Base-by-base conservation (phyloP, 352 stramenopile species). In the Phytophthora tubulina region DNA sequence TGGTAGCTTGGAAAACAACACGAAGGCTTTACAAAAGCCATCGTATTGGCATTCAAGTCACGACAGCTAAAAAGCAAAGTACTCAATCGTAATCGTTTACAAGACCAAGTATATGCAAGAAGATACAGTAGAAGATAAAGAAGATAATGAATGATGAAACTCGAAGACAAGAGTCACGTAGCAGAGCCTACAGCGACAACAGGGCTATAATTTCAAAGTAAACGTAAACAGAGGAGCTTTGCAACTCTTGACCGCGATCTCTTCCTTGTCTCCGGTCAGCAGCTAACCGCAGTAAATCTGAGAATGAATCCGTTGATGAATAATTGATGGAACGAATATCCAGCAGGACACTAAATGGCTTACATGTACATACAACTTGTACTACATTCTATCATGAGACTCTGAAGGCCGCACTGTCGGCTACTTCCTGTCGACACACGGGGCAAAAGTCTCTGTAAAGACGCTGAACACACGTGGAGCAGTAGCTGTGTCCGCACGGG, bases 401-500 rank as follows among this genome's bases (percentile, higher is more conserved):
- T 61, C 82, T 71, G 65, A 89, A 88, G 2, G 46, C 45, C 1
- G 76, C 76, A 27, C 67, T 79, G 30, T 75, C 56, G 0, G 62
- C 13, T 32, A 89, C 76, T 30, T 76, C 55, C 31, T 84, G 75
- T 30, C 81, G 75, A 39, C 83, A 89, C 30, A 89, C 64, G 11
- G 83, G 83, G 17, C 83, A 89, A 44, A 69, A 74, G 35, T 54
- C 67, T 44, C 63, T 66, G 13, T 78, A 69, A 8, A 91, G 65
- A 15, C 80, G 74, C 9, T 69, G n/a, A n/a, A 88, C 65, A 63
- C 84, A 92, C 9, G 49, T 31, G 15, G 68, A 59, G 71, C 82
- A 92, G 60, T 85, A 89, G 65, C 84, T 86, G 73, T 92, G 82
- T 42, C 82, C 84, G 15, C 84, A 90, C 3, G 84, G 82, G 10